phyloP scores from a whole-genome alignment of 2,329 filamentous ascomycete species.

The Ceratocystis huliohia region DNA sequence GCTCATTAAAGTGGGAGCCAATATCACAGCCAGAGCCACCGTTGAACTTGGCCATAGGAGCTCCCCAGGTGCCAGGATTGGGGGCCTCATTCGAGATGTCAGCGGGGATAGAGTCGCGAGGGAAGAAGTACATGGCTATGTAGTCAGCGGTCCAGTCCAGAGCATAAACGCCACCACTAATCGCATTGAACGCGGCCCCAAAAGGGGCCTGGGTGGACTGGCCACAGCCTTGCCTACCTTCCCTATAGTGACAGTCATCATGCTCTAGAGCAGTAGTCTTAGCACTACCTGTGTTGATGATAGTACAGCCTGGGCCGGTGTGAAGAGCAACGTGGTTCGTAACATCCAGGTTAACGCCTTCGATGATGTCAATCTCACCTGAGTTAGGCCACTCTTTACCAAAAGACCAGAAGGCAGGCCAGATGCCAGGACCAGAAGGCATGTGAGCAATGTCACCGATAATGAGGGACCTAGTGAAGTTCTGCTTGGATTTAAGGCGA shows the following conservation, averaged over 20 bases:
- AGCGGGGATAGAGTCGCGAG: conserved; percentile 48
- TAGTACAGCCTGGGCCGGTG: conserved; percentile 47
- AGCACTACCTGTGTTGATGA: conserved; percentile 40
- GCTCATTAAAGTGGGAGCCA: conserved; percentile 51
- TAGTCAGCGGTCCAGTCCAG: conserved; percentile 60
- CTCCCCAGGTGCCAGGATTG: conserved; percentile 55
- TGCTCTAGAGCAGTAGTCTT: conserved; percentile 35
- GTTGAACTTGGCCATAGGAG: conserved; percentile 54
- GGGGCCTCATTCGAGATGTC: conserved; percentile 50
- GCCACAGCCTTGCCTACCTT: conserved; percentile 47
- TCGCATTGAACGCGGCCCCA: conserved; percentile 58
- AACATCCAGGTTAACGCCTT: conserved; percentile 55
- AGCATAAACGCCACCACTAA: conserved; percentile 57
- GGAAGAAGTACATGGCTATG: conserved; percentile 76
- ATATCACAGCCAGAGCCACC: conserved; percentile 59
- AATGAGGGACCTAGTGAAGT: conserved; percentile 57
- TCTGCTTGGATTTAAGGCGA: conserved; percentile 52
- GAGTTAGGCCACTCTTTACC: conserved; percentile 56
- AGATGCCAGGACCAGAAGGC: conserved; percentile 56
- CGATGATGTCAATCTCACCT: conserved; percentile 71
- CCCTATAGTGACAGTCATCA: conserved; percentile 44
- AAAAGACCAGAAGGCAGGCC: conserved; percentile 62
- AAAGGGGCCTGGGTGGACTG: conserved; percentile 43
- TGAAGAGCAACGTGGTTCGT: conserved; percentile 55
- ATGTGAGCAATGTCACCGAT: conserved; percentile 64